Base-by-base conservation (phyloP, 495 filamentous ascomycete genomes). In the Aspergillus hancockii region DNA sequence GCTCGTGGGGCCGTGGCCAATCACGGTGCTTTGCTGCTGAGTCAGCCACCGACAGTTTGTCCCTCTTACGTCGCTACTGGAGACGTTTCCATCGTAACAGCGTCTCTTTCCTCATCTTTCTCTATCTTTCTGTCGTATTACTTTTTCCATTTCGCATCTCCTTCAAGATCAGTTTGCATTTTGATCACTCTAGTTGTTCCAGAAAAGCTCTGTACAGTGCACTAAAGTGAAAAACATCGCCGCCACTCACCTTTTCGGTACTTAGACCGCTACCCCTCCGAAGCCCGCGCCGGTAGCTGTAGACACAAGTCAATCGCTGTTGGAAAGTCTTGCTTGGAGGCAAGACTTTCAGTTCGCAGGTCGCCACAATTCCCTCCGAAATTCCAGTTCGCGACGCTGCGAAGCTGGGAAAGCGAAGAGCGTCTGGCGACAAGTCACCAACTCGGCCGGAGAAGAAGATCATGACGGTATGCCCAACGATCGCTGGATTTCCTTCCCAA, bases 401-500 rank as follows among this genome's bases (percentile, higher is more conserved):
- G 78, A 87, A 85, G 81, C 87, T 88, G 85, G 88, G 86, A 83
- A 81, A 96, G 84, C 89, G 91, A 78, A 93, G 90, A 80, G 81
- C 86, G 69, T 92, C 90, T 65, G 82, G 84, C 77, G 88, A 89
- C 78, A 85, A 90, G 67, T 74, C 81, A 57, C 65, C 71, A 72
- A 76, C 80, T 78, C 85, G 83, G 77, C 88, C 89, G 69, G 78
- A 84, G 56, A 94, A 95, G 81, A 85, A 87, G 82, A 84, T 81
- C 79, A 93, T 93, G 89, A 86, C 86, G 69, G 91, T 94, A 80
- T 80, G 90, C 81, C 54, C 14, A 4, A 16, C 54, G 1, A 34
- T 46, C 38, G 21, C 25, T 18, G n/a, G 50, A 6, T 30, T 52
- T n/a, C 14, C n/a, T n/a, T 23, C 22, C 36, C 43, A 13, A 25